Percentiles rank a stretch among this genome's conserved stretches.
These are phyloP conservation scores for Globisporangium nagaii DNA, from an alignment of 352 stramenopile species.

Conservation along the genomic window DNA sequence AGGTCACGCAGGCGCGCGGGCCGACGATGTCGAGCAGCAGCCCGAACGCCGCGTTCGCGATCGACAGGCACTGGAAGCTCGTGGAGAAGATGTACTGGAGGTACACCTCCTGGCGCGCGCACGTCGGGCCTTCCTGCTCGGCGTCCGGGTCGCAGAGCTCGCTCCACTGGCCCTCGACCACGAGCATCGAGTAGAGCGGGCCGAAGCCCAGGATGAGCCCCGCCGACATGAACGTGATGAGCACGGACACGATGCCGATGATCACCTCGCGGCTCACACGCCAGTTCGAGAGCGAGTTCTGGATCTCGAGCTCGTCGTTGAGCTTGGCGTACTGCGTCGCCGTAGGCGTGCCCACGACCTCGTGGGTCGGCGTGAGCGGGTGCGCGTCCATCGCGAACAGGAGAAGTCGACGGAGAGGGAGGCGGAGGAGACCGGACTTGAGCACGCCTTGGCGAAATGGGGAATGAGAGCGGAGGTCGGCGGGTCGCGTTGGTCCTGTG, in stretches of 20 bases:
- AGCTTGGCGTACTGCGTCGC: slow-evolving; percentile 10
- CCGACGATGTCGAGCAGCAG: slow-evolving; percentile 37
- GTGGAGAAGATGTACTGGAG: slow-evolving; percentile 50
- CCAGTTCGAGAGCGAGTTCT: slow-evolving; percentile 27
- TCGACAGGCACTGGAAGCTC: slow-evolving; percentile 35
- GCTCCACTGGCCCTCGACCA: slow-evolving; percentile 36
- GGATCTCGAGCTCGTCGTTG: slow-evolving; percentile 12
- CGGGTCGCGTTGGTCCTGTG: no score
- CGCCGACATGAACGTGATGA: slow-evolving; percentile 28
- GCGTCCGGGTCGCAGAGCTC: slow-evolving; percentile 25
- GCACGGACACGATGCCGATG: slow-evolving; percentile 18
- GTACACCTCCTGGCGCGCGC: slow-evolving; percentile 32
- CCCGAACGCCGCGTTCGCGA: slow-evolving; percentile 38
- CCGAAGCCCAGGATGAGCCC: slow-evolving; percentile 44
- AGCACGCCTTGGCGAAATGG: neutral
- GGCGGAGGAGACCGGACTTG: slow-evolving; percentile 1
- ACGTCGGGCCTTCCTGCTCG: slow-evolving; percentile 18
- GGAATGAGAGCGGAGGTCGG: neutral
- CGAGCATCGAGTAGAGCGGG: slow-evolving; percentile 40
- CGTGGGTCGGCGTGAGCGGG: slow-evolving; percentile 6
- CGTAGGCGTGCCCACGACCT: slow-evolving; percentile 2
- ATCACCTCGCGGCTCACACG: slow-evolving; percentile 15
- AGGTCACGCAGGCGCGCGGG: slow-evolving; percentile 21
- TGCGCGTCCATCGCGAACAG: neutral
- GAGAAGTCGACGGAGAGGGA: neutral